Percentiles rank a stretch among this genome's conserved stretches.
These are phyloP conservation scores for Rhodotorula diobovata DNA, from an alignment of 768 basidiomycete species.

Conservation along the genomic window DNA sequence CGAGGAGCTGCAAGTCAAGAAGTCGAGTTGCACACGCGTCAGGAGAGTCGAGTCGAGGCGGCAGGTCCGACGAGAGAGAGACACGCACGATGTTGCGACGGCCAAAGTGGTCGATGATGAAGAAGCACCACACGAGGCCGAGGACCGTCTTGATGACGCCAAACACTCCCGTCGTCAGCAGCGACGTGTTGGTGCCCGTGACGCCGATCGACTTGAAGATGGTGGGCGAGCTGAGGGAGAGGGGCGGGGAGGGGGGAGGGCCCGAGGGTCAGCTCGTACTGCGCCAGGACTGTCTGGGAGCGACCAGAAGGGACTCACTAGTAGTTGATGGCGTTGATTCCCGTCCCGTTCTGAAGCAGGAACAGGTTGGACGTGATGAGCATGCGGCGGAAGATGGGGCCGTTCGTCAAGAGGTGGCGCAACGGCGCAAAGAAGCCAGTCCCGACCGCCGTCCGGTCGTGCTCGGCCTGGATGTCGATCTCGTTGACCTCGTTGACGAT, in stretches of 20 bases:
- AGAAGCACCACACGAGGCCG: slow-evolving; percentile 48
- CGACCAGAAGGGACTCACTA: slow-evolving; percentile 45
- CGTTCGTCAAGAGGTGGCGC: slow-evolving; percentile 25
- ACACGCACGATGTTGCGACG: slow-evolving; percentile 35
- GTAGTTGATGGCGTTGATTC: slow-evolving; percentile 44
- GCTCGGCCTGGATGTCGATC: slow-evolving; percentile 30
- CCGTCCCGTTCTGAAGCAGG: slow-evolving; percentile 52
- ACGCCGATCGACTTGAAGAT: slow-evolving; percentile 51
- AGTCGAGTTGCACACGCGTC: slow-evolving; percentile 43
- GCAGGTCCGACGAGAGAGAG: slow-evolving; percentile 45
- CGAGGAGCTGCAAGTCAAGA: no score
- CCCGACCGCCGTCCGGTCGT: slow-evolving; percentile 33
- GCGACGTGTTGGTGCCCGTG: slow-evolving; percentile 30
- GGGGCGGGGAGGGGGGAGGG: slow-evolving; percentile 16
- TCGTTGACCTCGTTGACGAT: slow-evolving; percentile 30
- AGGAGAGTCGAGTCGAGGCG: slow-evolving; percentile 47
- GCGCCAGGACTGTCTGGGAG: no score
- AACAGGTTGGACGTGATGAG: slow-evolving; percentile 51
- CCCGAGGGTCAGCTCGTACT: no score
- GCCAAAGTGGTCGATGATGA: slow-evolving; percentile 42
- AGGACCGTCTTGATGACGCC: slow-evolving; percentile 52
- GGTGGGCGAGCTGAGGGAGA: slow-evolving; percentile 52
- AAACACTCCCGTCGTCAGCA: slow-evolving; percentile 51
- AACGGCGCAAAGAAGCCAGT: slow-evolving; percentile 37
- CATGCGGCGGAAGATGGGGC: slow-evolving; percentile 46